Evolutionary conservation across 257 asterid genomes (phyloP).

Genomic region (Misopates orontium): DNA sequence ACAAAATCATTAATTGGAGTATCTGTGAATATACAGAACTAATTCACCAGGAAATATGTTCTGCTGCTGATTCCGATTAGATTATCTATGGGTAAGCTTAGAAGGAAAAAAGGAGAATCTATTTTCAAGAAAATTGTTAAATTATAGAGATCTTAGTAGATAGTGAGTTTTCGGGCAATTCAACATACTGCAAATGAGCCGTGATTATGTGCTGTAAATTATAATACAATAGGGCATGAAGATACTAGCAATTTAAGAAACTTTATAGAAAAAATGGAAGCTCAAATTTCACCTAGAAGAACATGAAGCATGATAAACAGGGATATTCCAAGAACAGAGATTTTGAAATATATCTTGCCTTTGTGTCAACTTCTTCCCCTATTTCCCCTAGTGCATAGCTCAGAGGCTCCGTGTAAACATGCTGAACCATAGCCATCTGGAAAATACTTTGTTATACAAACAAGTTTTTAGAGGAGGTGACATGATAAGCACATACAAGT

Average conservation of each 20-base stretch:
- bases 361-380: constrained; percentile 39
- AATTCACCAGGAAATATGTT: constrained; percentile 8
- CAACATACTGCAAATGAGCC: neutral
- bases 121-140: neutral
- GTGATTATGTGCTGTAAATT: neutral
- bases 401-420: constrained; percentile 54
- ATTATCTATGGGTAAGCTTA: constrained; percentile 8
- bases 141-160: neutral
- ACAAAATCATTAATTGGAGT: neutral
- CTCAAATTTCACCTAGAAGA: constrained; percentile 17
- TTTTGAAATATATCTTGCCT: constrained; percentile 43
- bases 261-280: constrained; percentile 9
- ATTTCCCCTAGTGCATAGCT: constrained; percentile 41
- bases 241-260: constrained; percentile 17
- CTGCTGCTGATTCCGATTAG: constrained; percentile 9
- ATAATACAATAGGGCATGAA: constrained; percentile 2
- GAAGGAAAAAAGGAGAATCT: neutral
- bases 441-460: constrained; percentile 25
- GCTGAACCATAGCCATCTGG: constrained; percentile 81
- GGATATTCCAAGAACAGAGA: neutral
- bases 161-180: neutral
- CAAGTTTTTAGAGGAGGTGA: constrained; percentile 18
- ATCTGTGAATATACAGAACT: constrained; percentile 13
- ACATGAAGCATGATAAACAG: constrained; percentile 17
- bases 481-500: constrained; percentile 25